These are phyloP conservation scores for Bryoglossum gracile DNA, from an alignment of 495 filamentous ascomycete genomes.

Conservation along the genomic window DNA sequence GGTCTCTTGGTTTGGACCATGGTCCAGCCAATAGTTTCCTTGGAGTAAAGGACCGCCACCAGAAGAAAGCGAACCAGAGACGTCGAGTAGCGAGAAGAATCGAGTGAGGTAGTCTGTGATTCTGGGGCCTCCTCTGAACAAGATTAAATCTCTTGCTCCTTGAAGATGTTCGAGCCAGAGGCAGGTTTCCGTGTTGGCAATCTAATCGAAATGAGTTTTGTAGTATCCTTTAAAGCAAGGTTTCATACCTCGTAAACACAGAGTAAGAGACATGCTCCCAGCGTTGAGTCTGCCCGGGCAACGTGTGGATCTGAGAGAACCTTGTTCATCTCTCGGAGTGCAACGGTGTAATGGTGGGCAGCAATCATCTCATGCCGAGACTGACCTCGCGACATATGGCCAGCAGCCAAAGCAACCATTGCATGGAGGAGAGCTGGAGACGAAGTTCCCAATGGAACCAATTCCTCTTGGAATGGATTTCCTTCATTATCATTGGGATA, in stretches of 20 bases:
- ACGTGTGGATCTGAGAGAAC: conserved; percentile 14
- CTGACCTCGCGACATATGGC: conserved; percentile 19
- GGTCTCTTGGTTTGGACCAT: conserved; percentile 1
- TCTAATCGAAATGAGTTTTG: conserved; percentile 4
- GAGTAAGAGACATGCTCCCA: conserved; percentile 22
- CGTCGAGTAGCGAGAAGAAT: conserved; percentile 24
- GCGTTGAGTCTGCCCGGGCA: conserved; percentile 16
- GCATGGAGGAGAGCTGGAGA: conserved; percentile 20
- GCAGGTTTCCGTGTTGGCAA: conserved; percentile 18
- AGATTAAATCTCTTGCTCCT: conserved; percentile 24
- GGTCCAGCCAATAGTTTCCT: conserved; percentile 25
- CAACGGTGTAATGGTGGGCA: conserved; percentile 18
- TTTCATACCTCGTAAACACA: conserved; percentile 20
- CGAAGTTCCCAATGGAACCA: conserved; percentile 17
- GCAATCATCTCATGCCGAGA: conserved; percentile 15
- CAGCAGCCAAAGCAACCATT: conserved; percentile 22
- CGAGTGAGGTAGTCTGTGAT: conserved; percentile 16
- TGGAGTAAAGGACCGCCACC: conserved; percentile 15
- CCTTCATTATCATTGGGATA: conserved; percentile 23
- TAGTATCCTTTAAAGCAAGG: background rate
- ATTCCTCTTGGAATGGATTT: conserved; percentile 22
- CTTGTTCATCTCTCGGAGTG: conserved; percentile 14
- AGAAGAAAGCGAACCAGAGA: conserved; percentile 20
- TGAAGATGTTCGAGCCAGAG: conserved; percentile 23
- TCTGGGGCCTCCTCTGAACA: conserved; percentile 21